Conservation (phyloP, 2,329 filamentous ascomycete genomes). For the Colletotrichum phormii region DNA sequence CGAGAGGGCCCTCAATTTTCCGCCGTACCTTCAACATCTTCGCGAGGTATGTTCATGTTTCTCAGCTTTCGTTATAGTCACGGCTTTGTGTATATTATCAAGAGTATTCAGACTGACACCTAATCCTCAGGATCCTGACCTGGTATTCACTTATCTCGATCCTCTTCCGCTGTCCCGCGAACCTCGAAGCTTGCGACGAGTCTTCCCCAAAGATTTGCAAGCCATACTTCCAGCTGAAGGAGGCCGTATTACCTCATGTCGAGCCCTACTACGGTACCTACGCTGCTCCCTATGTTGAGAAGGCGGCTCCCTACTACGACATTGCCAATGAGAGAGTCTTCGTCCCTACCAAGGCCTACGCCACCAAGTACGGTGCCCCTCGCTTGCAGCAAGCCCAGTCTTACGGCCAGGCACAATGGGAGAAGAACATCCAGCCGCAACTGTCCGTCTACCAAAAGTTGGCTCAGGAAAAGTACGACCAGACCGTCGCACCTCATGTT, state of each 20-base stretch:
- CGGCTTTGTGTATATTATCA: neutral
- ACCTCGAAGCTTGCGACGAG: conserved; percentile 74
- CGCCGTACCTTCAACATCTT: conserved; percentile 59
- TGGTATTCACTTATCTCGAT: conserved; percentile 90
- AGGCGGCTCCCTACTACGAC: conserved; percentile 80
- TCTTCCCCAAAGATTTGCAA: conserved; percentile 83
- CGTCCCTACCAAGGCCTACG: conserved; percentile 74
- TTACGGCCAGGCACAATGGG: conserved; percentile 80
- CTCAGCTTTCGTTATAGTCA: conserved; percentile 10
- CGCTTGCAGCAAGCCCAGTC: conserved; percentile 74
- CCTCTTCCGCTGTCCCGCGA: conserved; percentile 83
- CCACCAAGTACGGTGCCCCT: conserved; percentile 80
- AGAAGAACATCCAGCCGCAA: conserved; percentile 80
- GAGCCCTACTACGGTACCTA: conserved; percentile 89
- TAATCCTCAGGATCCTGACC: conserved; percentile 71
- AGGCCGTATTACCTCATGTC: conserved; percentile 76
- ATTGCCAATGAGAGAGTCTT: conserved; percentile 73
- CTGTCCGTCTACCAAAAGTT: conserved; percentile 73
- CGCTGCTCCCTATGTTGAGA: conserved; percentile 83
- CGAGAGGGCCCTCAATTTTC: conserved; percentile 46
- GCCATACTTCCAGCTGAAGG: conserved; percentile 78
- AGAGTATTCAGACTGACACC: neutral
- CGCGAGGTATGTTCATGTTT: conserved; percentile 56
- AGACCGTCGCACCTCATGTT: conserved; percentile 79
- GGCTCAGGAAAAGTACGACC: conserved; percentile 75